Percentiles rank a stretch among this genome's conserved stretches.
phyloP scores from a whole-genome alignment of 495 filamentous ascomycete species.

The Trichoderma virens region DNA sequence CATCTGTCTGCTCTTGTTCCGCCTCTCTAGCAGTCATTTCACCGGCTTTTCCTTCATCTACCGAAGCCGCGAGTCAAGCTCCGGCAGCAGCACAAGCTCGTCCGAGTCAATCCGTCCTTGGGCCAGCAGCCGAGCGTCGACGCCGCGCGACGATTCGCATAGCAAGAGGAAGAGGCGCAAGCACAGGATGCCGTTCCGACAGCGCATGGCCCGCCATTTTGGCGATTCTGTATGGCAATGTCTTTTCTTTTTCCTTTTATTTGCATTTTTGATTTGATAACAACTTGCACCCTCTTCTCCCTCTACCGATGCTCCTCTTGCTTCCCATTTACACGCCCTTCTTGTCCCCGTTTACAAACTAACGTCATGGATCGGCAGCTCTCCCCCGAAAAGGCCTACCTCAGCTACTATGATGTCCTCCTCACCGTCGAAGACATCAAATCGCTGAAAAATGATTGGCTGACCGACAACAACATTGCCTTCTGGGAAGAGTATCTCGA shows the following conservation, averaged over 20 bases:
- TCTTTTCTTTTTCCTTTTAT: background rate
- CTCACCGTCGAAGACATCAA: conserved; percentile 68
- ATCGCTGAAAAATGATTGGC: conserved; percentile 85
- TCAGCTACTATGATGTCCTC: conserved; percentile 40
- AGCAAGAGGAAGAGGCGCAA: background rate
- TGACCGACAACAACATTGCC: conserved; percentile 94
- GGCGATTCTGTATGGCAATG: conserved; percentile 27
- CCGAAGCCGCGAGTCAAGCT: background rate
- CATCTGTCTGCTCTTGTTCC: background rate
- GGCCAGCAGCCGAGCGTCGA: background rate
- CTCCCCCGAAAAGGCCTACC: conserved; percentile 29
- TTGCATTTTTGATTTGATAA: no score
- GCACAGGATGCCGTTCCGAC: conserved; percentile 26
- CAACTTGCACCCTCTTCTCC: background rate
- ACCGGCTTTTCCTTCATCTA: conserved; percentile 4
- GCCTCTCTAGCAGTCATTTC: background rate
- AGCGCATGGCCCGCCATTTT: conserved; percentile 27
- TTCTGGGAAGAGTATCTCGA: conserved; percentile 99
- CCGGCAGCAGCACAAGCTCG: conserved; percentile 7
- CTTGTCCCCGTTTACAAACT: background rate
- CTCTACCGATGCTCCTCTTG: background rate
- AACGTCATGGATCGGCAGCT: conserved; percentile 16
- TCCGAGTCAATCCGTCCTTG: conserved; percentile 1
- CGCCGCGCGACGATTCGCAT: background rate
- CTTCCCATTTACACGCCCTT: background rate